phyloP scores from a whole-genome alignment of 1,284 basidiomycete genomes.

The Leccinum solheimii region DNA sequence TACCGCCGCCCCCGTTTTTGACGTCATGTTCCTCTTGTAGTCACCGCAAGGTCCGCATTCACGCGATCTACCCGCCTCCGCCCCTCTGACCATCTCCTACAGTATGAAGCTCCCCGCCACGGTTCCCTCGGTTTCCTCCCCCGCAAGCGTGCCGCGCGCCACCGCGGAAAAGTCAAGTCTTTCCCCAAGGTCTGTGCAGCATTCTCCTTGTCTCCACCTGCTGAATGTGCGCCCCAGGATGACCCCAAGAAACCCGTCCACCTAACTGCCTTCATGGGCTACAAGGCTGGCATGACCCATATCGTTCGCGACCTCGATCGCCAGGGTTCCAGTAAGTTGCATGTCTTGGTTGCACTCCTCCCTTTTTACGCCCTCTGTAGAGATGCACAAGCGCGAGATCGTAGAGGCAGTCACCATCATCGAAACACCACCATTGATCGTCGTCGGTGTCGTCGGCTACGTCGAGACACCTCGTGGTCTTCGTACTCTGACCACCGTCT shows the following conservation, averaged over 20 bases:
- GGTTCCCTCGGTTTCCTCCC: constrained; percentile 94
- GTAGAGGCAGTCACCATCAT: constrained; percentile 97
- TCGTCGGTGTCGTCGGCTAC: constrained; percentile 99
- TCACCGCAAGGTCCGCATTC: constrained; percentile 61
- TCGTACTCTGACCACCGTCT: constrained; percentile 83
- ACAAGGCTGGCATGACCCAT: constrained; percentile 99
- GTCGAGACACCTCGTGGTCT: constrained; percentile 99
- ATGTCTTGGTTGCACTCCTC: constrained; percentile 21
- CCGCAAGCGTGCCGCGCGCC: constrained; percentile 92
- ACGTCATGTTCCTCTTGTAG: constrained; percentile 35
- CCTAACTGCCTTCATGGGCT: constrained; percentile 97
- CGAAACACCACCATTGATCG: constrained; percentile 97
- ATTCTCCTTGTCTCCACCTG: background rate
- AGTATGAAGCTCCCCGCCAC: constrained; percentile 96
- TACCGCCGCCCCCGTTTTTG: constrained; percentile 1
- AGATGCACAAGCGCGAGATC: constrained; percentile 99
- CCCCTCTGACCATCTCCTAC: constrained; percentile 18
- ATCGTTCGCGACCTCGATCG: constrained; percentile 99
- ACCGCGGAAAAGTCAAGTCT: constrained; percentile 97
- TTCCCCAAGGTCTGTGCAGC: constrained; percentile 81
- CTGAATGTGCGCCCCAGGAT: constrained; percentile 61
- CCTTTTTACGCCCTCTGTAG: constrained; percentile 41
- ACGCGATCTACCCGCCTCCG: constrained; percentile 9
- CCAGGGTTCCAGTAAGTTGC: constrained; percentile 89
- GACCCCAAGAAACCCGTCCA: constrained; percentile 99